Base-by-base conservation (phyloP, 768 basidiomycete species). In the Boletus huronensis region DNA sequence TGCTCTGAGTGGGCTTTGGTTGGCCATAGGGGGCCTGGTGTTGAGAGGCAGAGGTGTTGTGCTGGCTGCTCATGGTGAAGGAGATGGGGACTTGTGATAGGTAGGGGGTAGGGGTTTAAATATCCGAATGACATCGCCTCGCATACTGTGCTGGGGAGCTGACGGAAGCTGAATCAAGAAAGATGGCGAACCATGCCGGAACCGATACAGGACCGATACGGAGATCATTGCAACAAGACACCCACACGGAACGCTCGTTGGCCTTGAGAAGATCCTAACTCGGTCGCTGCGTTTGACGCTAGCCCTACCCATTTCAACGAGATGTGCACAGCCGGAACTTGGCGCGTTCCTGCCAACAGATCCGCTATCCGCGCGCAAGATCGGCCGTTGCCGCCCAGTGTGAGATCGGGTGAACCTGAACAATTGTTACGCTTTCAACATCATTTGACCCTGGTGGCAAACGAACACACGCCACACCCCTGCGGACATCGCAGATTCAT, bases 61-160 rank as follows among this genome's bases (percentile, higher is more conserved):
- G 41, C 41, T 72, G 72, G 55, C 48, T 52, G 62, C 35, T 64
- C 70, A 72, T 73, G 57, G 43, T 23, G 55, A 25, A 26, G 25
- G 42, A 52, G 6, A 5, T 35, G 47, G 34, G 43, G 39, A 11
- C 6, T 47, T n/a, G 1, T 38, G 59, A 50, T 23, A 16, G 59
- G 55, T 26, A 17, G 34, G 14, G 32, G 38, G 34, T 17, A 39
- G 55, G 58, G 58, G 53, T 41, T 72, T 71, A 73, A 63, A 73
- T 70, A 62, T 31, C 29, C 21, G 35, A 41, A 46, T 31, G 51
- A 61, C 67, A 69, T 70, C 67, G 67, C 67, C 67, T 66, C 58
- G 19, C 41, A 23, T 28, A 61, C 48, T 7, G 39, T 40, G 52
- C 49, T 48, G 52, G 38, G 55, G 62, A 42, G 51, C 28, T 58